These are phyloP conservation scores for Myxozyma neglecta DNA, from an alignment of 805 yeast species.

Conservation along the genomic window DNA sequence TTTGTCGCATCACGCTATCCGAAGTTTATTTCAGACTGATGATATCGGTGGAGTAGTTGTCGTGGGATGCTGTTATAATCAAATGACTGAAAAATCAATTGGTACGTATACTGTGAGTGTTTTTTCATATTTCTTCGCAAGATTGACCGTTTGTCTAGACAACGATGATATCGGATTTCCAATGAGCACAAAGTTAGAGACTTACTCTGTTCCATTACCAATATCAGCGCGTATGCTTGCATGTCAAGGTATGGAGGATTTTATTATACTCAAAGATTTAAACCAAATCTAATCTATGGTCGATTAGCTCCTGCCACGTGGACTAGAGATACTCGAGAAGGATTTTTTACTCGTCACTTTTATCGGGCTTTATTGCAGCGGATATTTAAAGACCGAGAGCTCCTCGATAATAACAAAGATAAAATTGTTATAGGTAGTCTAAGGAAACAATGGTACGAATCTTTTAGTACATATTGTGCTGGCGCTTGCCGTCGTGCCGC, in stretches of 20 bases:
- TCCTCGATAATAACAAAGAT: constrained; percentile 5
- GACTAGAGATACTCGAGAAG: constrained; percentile 28
- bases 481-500: constrained; percentile 30
- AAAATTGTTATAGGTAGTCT: constrained; percentile 27
- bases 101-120: background rate
- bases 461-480: constrained; percentile 27
- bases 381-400: constrained; percentile 24
- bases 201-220: constrained; percentile 17
- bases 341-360: constrained; percentile 32
- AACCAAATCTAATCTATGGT: background rate
- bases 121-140: background rate
- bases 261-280: background rate
- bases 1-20: constrained; percentile 29
- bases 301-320: constrained; percentile 31
- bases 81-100: constrained; percentile 26
- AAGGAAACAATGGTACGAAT: constrained; percentile 27
- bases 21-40: constrained; percentile 26
- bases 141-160: background rate
- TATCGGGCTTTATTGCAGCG: constrained; percentile 33
- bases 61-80: constrained; percentile 35
- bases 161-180: constrained; percentile 27
- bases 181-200: constrained; percentile 21
- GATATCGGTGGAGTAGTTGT: constrained; percentile 30
- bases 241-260: constrained; percentile 24
- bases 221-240: constrained; percentile 33